Evolutionary conservation across 2,329 filamentous ascomycete genomes (phyloP), one percentile per base, ranked within the genome.

Genomic region (Xylaria sp.): DNA sequence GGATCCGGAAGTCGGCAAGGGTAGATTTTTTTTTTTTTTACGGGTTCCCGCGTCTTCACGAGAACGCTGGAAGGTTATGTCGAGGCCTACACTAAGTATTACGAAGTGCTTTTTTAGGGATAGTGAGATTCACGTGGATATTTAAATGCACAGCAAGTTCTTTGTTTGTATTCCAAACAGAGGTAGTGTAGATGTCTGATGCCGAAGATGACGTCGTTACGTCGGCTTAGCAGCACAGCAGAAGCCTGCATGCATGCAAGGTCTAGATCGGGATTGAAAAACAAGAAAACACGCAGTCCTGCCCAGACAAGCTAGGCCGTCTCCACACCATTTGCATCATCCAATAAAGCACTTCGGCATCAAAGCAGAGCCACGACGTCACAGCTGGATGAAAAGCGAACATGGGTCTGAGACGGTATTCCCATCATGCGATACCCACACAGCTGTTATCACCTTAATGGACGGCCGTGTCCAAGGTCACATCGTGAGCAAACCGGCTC

Each of bases 361-460:
- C 50, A 25, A 32, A 57, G 66, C 70, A 73, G 71, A 72, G 72
- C 73, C 74, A 75, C 74, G 73, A 76, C 75, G 74, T 75, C 73
- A 75, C 74, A 65, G 60, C 70, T 71, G 62, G 40, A 40, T 16
- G 53, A 51, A 44, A 57, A 35, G 21, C 21, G 51, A 27, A 40
- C 50, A 54, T 42, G 57, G 54, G 57, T 32, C 5, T 29, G 29
- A 27, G 51, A 59, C 40, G 37, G 21, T 35, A 27, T 32, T 32
- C 58, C 66, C 59, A 66, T 55, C 40, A 57, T 47, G 59, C 40
- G 60, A 61, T 44, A 53, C 35, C 50, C 25, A 23, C n/a, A 40
- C 29, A 61, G n/a, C 48, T 55, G 23, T 51, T 55, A 55, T 55
- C 60, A 40, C 55, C 29, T 58, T 51, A 59, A 63, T 65, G 65